A percentile compares a stretch with the other conserved stretches of the same genome.
Conservation (phyloP, 495 filamentous ascomycete species). For the Aspergillus nidulans region DNA sequence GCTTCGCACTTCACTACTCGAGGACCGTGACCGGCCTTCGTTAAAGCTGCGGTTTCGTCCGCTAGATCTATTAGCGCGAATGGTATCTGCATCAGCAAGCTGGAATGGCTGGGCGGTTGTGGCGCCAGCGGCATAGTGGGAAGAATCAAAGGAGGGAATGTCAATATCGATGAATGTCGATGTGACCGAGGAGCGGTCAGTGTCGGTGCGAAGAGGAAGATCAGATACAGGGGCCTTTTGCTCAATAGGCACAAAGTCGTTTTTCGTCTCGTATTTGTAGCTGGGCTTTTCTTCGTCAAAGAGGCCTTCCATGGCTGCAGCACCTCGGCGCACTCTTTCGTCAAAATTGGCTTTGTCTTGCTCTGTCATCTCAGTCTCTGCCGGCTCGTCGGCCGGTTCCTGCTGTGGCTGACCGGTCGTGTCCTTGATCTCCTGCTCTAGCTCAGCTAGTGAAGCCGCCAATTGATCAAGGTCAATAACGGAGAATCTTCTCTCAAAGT, state of each 20-base stretch:
- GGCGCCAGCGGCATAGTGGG: slow-evolving; percentile 45
- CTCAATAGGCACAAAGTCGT: slow-evolving; percentile 41
- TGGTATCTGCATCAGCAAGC: slow-evolving; percentile 47
- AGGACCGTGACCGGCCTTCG: slow-evolving; percentile 32
- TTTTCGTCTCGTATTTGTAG: slow-evolving; percentile 47
- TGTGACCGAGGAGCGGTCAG: slow-evolving; percentile 45
- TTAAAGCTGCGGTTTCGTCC: slow-evolving; percentile 34
- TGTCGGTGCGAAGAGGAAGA: slow-evolving; percentile 45
- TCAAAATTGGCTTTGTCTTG: slow-evolving; percentile 44
- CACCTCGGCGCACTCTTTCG: slow-evolving; percentile 46
- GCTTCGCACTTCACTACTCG: slow-evolving; percentile 25
- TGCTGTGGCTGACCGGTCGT: slow-evolving; percentile 20
- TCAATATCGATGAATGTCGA: slow-evolving; percentile 48
- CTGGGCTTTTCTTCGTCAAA: slow-evolving; percentile 45
- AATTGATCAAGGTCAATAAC: slow-evolving; percentile 45
- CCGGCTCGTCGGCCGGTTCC: slow-evolving; percentile 22
- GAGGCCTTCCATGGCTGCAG: slow-evolving; percentile 43
- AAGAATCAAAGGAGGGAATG: slow-evolving; percentile 44
- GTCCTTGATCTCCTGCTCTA: slow-evolving; percentile 32
- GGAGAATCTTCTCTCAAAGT: slow-evolving; percentile 63
- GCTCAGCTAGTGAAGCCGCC: slow-evolving; percentile 37
- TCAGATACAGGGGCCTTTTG: slow-evolving; percentile 35
- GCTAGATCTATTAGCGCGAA: slow-evolving; percentile 46
- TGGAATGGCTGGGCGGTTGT: slow-evolving; percentile 43
- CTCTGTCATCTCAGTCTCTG: slow-evolving; percentile 27